Evolutionary conservation across 352 stramenopile species (phyloP).

Genomic region (Phytophthora sansomeana): DNA sequence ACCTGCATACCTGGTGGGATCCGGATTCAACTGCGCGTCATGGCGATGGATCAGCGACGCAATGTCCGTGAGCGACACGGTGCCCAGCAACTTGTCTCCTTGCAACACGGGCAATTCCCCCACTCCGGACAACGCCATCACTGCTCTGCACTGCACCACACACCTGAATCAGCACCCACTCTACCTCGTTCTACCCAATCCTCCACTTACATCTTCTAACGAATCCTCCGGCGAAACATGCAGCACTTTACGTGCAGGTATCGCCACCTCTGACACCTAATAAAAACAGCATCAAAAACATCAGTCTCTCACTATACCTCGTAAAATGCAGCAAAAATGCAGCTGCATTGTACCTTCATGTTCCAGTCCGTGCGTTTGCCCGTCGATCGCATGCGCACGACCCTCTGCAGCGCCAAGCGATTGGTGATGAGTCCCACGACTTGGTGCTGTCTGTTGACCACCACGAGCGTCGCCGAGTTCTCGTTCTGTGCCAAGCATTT

Average conservation of each 20-base stretch:
- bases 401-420: conserved; percentile 63
- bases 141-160: conserved; percentile 65
- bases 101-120: conserved; percentile 75
- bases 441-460: conserved; percentile 70
- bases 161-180: not conserved
- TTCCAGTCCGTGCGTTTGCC: conserved; percentile 56
- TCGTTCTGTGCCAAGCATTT: conserved; percentile 71
- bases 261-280: conserved; percentile 69
- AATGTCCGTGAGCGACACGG: conserved; percentile 84
- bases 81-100: conserved; percentile 74
- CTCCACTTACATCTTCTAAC: conserved; percentile 65
- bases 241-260: conserved; percentile 76
- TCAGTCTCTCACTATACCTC: not conserved
- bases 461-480: conserved; percentile 81
- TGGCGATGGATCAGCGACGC: conserved; percentile 75
- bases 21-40: conserved; percentile 57
- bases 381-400: conserved; percentile 65
- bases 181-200: not conserved
- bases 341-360: conserved; percentile 56
- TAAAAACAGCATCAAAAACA: no score
- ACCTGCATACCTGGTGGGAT: conserved; percentile 54
- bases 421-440: conserved; percentile 87
- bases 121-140: conserved; percentile 78
- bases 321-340: no score
- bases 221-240: conserved; percentile 81